A percentile compares a stretch with the other conserved stretches of the same genome.
These are phyloP conservation scores for Ganoderma lingzhi DNA, from an alignment of 1,284 basidiomycete species.

Conservation along the genomic window DNA sequence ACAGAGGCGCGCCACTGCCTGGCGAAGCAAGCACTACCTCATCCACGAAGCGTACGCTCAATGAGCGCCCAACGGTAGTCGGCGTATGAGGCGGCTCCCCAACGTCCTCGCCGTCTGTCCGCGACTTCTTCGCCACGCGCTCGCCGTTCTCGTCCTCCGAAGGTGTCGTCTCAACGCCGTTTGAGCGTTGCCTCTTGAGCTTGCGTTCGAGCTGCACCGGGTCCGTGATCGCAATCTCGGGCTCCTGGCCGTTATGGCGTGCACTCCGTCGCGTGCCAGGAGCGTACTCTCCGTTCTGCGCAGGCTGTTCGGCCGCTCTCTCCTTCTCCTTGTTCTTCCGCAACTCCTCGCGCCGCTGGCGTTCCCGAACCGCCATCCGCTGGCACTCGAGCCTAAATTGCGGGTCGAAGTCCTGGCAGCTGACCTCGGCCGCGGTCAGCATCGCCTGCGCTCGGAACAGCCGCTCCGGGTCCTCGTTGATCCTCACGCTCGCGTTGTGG, in stretches of 20 bases:
- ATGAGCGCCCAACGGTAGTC: slow-evolving; percentile 22
- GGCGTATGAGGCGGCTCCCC: slow-evolving; percentile 36
- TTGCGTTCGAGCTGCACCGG: slow-evolving; percentile 74
- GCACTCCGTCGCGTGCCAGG: slow-evolving; percentile 68
- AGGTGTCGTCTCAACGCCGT: slow-evolving; percentile 61
- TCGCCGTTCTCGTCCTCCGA: slow-evolving; percentile 61
- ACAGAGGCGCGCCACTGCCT: background rate
- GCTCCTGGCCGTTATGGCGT: slow-evolving; percentile 73
- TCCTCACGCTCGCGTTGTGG: slow-evolving; percentile 79
- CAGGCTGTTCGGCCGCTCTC: slow-evolving; percentile 48
- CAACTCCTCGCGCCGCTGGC: slow-evolving; percentile 69
- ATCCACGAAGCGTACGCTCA: slow-evolving; percentile 35
- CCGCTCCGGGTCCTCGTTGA: slow-evolving; percentile 78
- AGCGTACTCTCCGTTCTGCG: slow-evolving; percentile 44
- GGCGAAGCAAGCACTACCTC: slow-evolving; percentile 16
- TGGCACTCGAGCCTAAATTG: slow-evolving; percentile 87
- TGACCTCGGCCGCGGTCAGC: slow-evolving; percentile 87
- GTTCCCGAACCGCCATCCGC: slow-evolving; percentile 85
- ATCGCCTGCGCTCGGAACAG: slow-evolving; percentile 89
- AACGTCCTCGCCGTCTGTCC: slow-evolving; percentile 52
- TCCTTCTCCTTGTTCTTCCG: slow-evolving; percentile 61
- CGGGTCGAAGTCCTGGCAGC: slow-evolving; percentile 90
- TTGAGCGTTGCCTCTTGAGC: slow-evolving; percentile 74
- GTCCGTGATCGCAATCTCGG: slow-evolving; percentile 75
- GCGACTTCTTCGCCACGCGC: slow-evolving; percentile 63